A percentile compares a stretch with the other conserved stretches of the same genome.
Conservation (phyloP, 2,329 filamentous ascomycete species). For the Ophiocordyceps camponoti-rufipedis region DNA sequence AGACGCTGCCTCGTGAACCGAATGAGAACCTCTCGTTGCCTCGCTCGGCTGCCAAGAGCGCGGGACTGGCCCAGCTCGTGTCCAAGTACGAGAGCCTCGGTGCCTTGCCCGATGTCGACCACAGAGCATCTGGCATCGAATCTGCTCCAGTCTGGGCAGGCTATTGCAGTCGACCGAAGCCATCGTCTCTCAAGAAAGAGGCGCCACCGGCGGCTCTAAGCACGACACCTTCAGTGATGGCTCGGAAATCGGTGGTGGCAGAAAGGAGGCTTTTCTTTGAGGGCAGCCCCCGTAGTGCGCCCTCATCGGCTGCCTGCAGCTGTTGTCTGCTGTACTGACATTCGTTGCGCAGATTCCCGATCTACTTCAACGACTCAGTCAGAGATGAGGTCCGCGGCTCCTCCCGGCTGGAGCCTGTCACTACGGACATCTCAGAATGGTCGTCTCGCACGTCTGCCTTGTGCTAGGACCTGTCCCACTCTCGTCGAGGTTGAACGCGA, state of each 20-base stretch:
- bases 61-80: slow-evolving; percentile 13
- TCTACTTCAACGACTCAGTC: no score
- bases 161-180: no score
- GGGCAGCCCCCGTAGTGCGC: not conserved
- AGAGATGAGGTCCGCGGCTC: no score
- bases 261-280: slow-evolving; percentile 9
- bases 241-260: slow-evolving; percentile 6
- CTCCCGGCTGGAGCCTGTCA: no score
- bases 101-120: slow-evolving; percentile 2
- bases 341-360: not conserved
- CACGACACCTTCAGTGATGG: not conserved
- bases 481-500: not conserved
- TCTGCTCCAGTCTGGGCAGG: no score
- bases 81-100: slow-evolving; percentile 18
- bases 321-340: not conserved
- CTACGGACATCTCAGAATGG: not conserved
- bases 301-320: not conserved
- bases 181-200: no score
- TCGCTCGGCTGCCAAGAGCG: not conserved
- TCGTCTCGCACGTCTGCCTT: not conserved
- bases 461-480: not conserved
- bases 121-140: no score
- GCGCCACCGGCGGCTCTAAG: no score
- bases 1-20: not conserved
- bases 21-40: not conserved